Evolutionary conservation across 2,329 filamentous ascomycete genomes (phyloP), one percentile per base, ranked within the genome.

Genomic region (Aspergillus pseudoviridinutans): DNA sequence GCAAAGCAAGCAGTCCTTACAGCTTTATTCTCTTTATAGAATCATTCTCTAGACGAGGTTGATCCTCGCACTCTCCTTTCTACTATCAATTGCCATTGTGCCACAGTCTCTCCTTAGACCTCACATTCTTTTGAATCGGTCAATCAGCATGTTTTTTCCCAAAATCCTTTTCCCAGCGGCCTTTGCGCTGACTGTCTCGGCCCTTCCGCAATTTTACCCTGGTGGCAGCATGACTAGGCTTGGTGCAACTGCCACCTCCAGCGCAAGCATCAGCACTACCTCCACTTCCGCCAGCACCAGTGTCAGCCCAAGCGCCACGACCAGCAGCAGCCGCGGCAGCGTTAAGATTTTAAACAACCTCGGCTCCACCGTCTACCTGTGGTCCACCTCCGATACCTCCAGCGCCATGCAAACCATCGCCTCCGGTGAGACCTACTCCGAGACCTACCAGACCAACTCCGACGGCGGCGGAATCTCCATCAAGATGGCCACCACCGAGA

Each of bases 401-500:
- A 56, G 57, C 29, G 60, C 60, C 5, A 65, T 67, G 67, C 54
- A 65, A 12, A 66, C 61, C 41, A 38, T 71, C n/a, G 32, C 56
- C 29, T 60, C 60, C 12, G 62, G 60, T 27, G 51, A 57, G 50
- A 54, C 53, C 52, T 71, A 67, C 59, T 51, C 47, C 51, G 65
- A 71, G 61, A 35, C 46, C 51, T 72, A 68, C 67, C 61, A 63
- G 49, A 67, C 52, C 61, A 70, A 69, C 64, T 54, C 66, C 55
- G 63, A 66, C 53, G 68, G 67, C 24, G 68, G 69, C 41, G 70
- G 70, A 44, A 61, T 72, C 60, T 72, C 70, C 35, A 68, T 72
- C 62, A 72, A 72, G 63, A 58, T 72, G 51, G 61, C 66, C 32
- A 69, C 66, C 38, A 57, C 60, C 12, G 50, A 57, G 10, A 49